Evolutionary conservation across 2,329 filamentous ascomycete genomes (phyloP).

Genomic region (Corniculantispora saksenae): DNA sequence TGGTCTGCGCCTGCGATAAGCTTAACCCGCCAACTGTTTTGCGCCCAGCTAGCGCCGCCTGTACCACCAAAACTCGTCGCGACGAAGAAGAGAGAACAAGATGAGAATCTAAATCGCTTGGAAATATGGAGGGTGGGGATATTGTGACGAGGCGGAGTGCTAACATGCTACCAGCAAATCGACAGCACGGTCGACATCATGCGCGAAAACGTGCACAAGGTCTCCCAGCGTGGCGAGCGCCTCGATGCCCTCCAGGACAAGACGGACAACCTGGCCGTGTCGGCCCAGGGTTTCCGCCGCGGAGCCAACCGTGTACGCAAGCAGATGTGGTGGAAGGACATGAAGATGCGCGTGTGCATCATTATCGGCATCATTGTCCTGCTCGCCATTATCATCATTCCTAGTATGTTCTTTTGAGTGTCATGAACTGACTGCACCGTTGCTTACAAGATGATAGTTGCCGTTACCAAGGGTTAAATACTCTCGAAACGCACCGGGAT

Average conservation of each 20-base stretch:
- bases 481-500: background rate
- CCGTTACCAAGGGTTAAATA: conserved; percentile 23
- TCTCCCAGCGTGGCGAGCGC: conserved; percentile 87
- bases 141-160: conserved; percentile 10
- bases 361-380: conserved; percentile 88
- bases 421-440: background rate
- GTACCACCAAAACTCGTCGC: background rate
- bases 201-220: conserved; percentile 97
- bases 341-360: conserved; percentile 99
- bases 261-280: conserved; percentile 89
- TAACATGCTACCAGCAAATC: conserved; percentile 72
- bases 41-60: background rate
- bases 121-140: background rate
- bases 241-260: conserved; percentile 89
- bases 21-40: background rate
- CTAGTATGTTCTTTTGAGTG: conserved; percentile 36
- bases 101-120: background rate
- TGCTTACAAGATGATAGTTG: conserved; percentile 2
- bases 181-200: conserved; percentile 93
- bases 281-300: conserved; percentile 91
- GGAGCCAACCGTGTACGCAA: conserved; percentile 95
- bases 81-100: background rate
- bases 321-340: conserved; percentile 99
- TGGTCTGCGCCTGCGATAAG: background rate
- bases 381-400: conserved; percentile 91